A percentile compares a stretch with the other conserved stretches of the same genome.
These are phyloP conservation scores for Colletotrichum limetticola DNA, from an alignment of 2,329 filamentous ascomycete species.

Conservation along the genomic window DNA sequence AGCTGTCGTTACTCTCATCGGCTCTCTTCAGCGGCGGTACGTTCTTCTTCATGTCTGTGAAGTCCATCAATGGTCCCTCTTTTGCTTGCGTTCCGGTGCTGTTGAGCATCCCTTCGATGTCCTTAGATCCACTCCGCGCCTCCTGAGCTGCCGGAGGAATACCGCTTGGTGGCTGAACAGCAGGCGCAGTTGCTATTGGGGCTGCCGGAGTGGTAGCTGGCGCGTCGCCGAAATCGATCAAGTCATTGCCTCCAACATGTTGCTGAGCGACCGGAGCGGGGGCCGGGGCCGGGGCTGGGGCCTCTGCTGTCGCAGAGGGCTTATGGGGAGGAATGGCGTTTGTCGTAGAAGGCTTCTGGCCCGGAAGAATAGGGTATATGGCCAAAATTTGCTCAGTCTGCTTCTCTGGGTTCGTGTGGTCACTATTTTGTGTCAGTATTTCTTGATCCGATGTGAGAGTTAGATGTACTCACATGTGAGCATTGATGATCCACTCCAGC, in stretches of 20 bases:
- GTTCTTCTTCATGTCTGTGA: conserved; percentile 63
- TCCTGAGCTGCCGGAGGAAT: neutral
- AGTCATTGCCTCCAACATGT: conserved; percentile 47
- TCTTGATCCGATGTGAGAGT: neutral
- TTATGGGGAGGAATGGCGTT: conserved; percentile 64
- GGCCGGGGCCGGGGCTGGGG: conserved; percentile 21
- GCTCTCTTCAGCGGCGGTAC: conserved; percentile 43
- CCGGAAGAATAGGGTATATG: conserved; percentile 85
- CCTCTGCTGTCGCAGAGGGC: conserved; percentile 26
- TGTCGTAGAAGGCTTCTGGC: conserved; percentile 70
- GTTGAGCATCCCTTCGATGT: conserved; percentile 56
- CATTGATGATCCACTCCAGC: conserved; percentile 94
- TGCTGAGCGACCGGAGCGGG: conserved; percentile 35
- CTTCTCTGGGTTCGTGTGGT: conserved; percentile 72
- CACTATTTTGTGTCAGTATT: conserved; percentile 52
- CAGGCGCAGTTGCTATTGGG: conserved; percentile 18
- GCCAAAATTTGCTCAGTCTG: conserved; percentile 85
- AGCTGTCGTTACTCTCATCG: conserved; percentile 49
- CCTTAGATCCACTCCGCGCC: conserved; percentile 38
- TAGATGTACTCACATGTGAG: conserved; percentile 73
- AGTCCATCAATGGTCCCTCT: conserved; percentile 65
- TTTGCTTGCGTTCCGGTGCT: conserved; percentile 57
- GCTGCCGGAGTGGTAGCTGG: conserved; percentile 15
- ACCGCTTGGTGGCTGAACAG: neutral
- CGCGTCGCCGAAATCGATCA: conserved; percentile 66